These are phyloP conservation scores for Cladochytrium tenue DNA, from an alignment of 371 early-diverging fungal species.

Conservation along the genomic window DNA sequence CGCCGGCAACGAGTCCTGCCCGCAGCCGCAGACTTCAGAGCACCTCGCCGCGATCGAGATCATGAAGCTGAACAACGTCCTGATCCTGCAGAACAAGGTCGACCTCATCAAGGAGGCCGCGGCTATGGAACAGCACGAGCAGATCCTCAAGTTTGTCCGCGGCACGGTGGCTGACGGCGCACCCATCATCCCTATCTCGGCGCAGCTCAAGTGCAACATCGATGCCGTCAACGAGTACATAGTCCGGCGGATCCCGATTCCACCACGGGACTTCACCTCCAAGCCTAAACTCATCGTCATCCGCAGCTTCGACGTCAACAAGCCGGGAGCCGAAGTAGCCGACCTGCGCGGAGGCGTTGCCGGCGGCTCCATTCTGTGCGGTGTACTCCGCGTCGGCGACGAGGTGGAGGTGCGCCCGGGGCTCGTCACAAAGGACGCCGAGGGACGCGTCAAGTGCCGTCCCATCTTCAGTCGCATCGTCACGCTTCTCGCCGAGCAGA, in stretches of 20 bases:
- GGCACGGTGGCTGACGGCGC: conserved; percentile 95
- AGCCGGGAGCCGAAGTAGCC: conserved; percentile 97
- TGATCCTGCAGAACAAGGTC: conserved; percentile 99
- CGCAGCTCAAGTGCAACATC: conserved; percentile 99
- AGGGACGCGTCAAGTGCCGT: conserved; percentile 84
- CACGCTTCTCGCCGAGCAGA: conserved; percentile 92
- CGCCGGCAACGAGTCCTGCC: conserved; percentile 99
- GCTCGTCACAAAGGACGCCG: conserved; percentile 88
- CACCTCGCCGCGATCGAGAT: conserved; percentile 99
- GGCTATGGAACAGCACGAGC: conserved; percentile 92
- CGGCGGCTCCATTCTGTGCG: conserved; percentile 98
- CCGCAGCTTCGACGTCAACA: conserved; percentile 99
- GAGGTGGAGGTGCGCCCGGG: conserved; percentile 99
- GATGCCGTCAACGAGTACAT: conserved; percentile 99
- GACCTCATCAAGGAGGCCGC: conserved; percentile 97
- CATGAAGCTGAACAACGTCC: conserved; percentile 97
- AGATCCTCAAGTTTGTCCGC: conserved; percentile 94
- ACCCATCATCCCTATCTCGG: conserved; percentile 99
- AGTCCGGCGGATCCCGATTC: conserved; percentile 96
- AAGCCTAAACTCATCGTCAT: conserved; percentile 97
- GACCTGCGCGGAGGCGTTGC: conserved; percentile 99
- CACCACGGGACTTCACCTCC: conserved; percentile 88
- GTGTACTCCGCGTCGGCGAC: conserved; percentile 95
- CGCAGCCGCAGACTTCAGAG: conserved; percentile 99
- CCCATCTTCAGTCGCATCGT: conserved; percentile 95